Conservation (phyloP, 768 basidiomycete genomes). For the Flagelloscypha sp. region DNA sequence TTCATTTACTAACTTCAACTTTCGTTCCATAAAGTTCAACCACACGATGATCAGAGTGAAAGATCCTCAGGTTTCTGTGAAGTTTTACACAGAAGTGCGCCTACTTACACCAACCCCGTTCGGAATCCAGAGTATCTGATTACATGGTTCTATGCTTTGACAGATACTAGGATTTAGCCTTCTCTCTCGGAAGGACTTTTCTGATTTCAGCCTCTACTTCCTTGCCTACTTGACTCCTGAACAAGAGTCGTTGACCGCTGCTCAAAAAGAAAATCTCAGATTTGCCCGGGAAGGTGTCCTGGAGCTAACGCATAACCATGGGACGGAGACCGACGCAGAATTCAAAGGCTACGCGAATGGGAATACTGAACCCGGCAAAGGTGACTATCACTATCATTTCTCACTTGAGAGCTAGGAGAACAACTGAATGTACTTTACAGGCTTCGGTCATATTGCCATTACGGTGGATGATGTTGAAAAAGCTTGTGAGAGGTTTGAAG, state of each 20-base stretch:
- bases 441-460: constrained; percentile 88
- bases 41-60: constrained; percentile 87
- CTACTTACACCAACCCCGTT: background rate
- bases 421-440: too few relatives aligned
- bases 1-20: background rate
- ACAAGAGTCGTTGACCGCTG: constrained; percentile 38
- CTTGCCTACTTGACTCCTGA: constrained; percentile 60
- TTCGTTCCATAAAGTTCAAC: constrained; percentile 46
- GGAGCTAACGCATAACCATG: constrained; percentile 85
- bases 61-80: constrained; percentile 73
- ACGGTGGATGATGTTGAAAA: constrained; percentile 74
- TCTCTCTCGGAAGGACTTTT: constrained; percentile 43
- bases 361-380: constrained; percentile 72
- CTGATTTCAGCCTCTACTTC: constrained; percentile 76
- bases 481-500: constrained; percentile 79
- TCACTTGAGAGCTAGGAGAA: background rate
- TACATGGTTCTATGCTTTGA: background rate
- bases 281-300: constrained; percentile 75
- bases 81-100: constrained; percentile 70
- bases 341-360: constrained; percentile 84
- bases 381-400: constrained; percentile 9
- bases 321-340: constrained; percentile 69
- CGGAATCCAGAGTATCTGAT: constrained; percentile 19
- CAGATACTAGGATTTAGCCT: constrained; percentile 74
- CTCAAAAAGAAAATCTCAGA: constrained; percentile 42